These are phyloP conservation scores for Tephrocybe sp. DNA, from an alignment of 768 basidiomycete genomes.

Conservation along the genomic window DNA sequence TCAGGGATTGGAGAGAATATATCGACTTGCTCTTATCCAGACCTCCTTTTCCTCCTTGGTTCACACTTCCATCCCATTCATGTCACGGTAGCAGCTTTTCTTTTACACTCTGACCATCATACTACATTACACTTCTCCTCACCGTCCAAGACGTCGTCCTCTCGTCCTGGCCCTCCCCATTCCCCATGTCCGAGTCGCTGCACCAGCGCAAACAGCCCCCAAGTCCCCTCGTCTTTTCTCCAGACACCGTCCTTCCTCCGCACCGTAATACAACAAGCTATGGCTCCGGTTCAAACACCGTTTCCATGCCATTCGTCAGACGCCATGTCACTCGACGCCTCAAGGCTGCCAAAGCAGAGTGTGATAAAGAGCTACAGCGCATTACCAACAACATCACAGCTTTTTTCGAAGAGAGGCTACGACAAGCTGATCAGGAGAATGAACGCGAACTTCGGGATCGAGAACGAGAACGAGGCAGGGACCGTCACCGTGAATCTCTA, in stretches of 20 bases:
- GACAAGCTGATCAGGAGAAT: constrained; percentile 69
- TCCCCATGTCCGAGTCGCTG: constrained; percentile 50
- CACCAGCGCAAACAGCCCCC: constrained; percentile 59
- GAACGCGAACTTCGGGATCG: constrained; percentile 61
- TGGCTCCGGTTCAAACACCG: constrained; percentile 65
- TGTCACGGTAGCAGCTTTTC: constrained; percentile 24
- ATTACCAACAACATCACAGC: constrained; percentile 92
- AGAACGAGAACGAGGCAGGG: constrained; percentile 45
- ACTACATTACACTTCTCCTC: constrained; percentile 12
- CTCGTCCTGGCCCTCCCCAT: constrained; percentile 17
- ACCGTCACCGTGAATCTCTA: constrained; percentile 57
- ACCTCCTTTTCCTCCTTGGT: constrained; percentile 19
- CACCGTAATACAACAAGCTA: constrained; percentile 37
- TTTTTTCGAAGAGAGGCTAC: constrained; percentile 90
- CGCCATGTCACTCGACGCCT: constrained; percentile 92
- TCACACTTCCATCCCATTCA: constrained; percentile 22
- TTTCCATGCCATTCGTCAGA: constrained; percentile 90
- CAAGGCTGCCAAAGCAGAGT: constrained; percentile 91
- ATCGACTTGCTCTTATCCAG: constrained; percentile 16
- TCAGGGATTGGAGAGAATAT: constrained; percentile 10
- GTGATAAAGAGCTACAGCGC: constrained; percentile 93
- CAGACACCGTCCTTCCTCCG: constrained; percentile 58
- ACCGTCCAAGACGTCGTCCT: constrained; percentile 15
- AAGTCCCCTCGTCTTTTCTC: constrained; percentile 78
- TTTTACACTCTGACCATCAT: constrained; percentile 7